phyloP scores from a whole-genome alignment of 345 rosid genomes.

The Citrus glauca region DNA sequence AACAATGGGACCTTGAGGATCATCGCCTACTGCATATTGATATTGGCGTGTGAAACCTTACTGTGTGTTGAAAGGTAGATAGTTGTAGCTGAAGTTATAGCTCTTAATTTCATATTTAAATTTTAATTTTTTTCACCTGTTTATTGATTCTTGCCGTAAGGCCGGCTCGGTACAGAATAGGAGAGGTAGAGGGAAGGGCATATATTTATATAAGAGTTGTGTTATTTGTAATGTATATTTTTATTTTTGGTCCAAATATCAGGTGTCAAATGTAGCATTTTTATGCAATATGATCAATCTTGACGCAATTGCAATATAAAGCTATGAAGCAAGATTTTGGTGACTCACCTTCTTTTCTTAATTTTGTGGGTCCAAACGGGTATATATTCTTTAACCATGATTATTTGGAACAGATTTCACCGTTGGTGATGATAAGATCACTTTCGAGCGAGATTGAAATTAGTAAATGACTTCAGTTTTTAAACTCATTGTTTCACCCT shows the following conservation, averaged over 20 bases:
- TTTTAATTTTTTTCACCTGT: neutral
- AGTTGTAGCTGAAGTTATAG: too few relatives aligned
- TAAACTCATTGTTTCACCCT: too few relatives aligned
- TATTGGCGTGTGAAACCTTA: neutral
- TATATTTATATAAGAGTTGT: neutral
- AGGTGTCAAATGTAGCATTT: neutral
- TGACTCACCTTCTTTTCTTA: too few relatives aligned
- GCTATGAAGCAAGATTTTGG: neutral
- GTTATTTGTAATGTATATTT: neutral
- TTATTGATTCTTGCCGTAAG: slow-evolving; percentile 11
- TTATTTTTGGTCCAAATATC: neutral
- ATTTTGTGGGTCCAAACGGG: neutral
- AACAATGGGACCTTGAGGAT: neutral
- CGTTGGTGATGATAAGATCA: too few relatives aligned
- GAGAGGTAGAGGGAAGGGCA: neutral
- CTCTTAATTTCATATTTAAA: too few relatives aligned
- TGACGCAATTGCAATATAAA: neutral
- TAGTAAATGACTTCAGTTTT: too few relatives aligned
- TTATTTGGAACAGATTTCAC: neutral
- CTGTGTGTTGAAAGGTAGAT: neutral
- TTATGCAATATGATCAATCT: neutral
- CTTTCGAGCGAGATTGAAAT: too few relatives aligned
- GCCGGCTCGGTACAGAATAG: neutral
- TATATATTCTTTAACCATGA: neutral
- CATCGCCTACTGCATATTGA: neutral